Evolutionary conservation across 169 alveolate species (phyloP).

Genomic region (Plasmodium adleri): DNA sequence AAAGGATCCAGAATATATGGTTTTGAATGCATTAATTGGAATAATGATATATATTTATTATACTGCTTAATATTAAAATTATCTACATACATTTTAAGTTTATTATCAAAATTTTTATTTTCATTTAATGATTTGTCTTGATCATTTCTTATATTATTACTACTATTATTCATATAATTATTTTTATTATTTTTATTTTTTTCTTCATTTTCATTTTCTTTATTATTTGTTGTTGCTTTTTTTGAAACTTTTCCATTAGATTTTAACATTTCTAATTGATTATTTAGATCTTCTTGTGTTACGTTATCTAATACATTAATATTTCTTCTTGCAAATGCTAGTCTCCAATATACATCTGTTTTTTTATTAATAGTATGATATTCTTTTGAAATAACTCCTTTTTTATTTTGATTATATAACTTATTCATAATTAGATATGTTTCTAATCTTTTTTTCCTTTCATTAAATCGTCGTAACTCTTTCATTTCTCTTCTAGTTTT

Average conservation of each 20-base stretch:
- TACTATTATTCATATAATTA: neutral
- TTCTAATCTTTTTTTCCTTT: constrained; percentile 54
- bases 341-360: constrained; percentile 66
- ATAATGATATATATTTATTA: constrained; percentile 75
- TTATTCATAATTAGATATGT: constrained; percentile 65
- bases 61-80: constrained; percentile 34
- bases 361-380: constrained; percentile 53
- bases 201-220: neutral
- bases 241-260: constrained; percentile 1
- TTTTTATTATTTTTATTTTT: neutral
- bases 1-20: constrained; percentile 81
- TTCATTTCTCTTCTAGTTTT: constrained; percentile 1
- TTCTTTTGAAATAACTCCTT: constrained; percentile 27
- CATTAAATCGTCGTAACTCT: constrained; percentile 20
- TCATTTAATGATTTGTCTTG: constrained; percentile 6
- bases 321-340: constrained; percentile 54
- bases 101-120: constrained; percentile 11
- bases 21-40: constrained; percentile 60
- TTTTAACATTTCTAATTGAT: constrained; percentile 29
- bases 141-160: neutral
- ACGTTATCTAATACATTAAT: constrained; percentile 13
- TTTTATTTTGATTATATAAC: constrained; percentile 35
- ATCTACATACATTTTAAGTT: constrained; percentile 49
- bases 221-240: neutral
- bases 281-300: constrained; percentile 6